Evolutionary conservation across 2,329 filamentous ascomycete genomes (phyloP), one percentile per base, ranked within the genome.

Genomic region (Dothideomycetidae sp.): DNA sequence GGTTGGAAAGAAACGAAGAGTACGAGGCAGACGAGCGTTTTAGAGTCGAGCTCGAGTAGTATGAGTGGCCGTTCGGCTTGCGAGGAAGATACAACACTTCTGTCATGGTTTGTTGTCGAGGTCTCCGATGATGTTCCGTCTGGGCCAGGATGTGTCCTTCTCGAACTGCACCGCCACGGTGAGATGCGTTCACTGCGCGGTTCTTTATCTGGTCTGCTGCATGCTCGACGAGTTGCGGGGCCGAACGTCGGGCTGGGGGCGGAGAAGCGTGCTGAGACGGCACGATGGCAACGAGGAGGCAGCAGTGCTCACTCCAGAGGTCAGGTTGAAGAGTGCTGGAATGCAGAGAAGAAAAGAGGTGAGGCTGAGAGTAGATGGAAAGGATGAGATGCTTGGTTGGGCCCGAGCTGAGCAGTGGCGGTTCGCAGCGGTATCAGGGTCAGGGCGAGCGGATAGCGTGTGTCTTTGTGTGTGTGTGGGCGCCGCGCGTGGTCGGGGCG

Each of bases 141-240:
- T 28, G 12, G 55, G 51, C 37, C 58, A n/a, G 51, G 11, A 70
- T 58, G 41, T 69, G 66, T 10, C 52, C 50, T 42, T 63, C 61
- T 16, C 66, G 55, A 3, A 53, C 50, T 1, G 47, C 43, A 14
- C 64, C 60, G 11, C 60, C 60, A 2, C 21, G 21, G 7, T n/a
- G 21, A 7, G 21, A 26, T 26, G 21, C 21, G 21, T 26, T 26
- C 21, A 7, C 21, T 26, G 21, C 21, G 21, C n/a, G 21, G n/a
- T n/a, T n/a, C n/a, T 26, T 26, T 26, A 26, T n/a, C 21, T 26
- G 21, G n/a, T 7, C 21, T 7, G 21, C 21, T 26, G 21, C 21
- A 26, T 26, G 21, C 21, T 26, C 21, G 21, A 26, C 21, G 21
- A n/a, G 7, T n/a, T 26, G 21, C 21, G n/a, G 21, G 7, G 21